These are phyloP conservation scores for Plasmopara muralis DNA, from an alignment of 352 stramenopile genomes.

Conservation along the genomic window DNA sequence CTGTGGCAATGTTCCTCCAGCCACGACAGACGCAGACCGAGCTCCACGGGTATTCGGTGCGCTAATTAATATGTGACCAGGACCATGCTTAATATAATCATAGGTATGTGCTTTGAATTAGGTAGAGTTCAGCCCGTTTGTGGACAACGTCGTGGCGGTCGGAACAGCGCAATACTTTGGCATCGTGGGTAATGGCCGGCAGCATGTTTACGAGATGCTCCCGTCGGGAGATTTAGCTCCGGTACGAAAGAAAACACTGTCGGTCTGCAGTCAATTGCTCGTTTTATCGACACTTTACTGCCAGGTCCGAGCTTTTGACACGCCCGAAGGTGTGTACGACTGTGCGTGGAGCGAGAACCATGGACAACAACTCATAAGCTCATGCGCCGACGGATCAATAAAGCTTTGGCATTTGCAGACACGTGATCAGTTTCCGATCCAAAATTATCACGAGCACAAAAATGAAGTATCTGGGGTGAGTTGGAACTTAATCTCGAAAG, in stretches of 20 bases:
- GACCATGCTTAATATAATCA: not conserved
- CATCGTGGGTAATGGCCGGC: constrained; percentile 87
- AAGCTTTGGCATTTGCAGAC: constrained; percentile 90
- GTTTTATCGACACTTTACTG: not conserved
- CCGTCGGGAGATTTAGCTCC: constrained; percentile 52
- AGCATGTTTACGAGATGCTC: constrained; percentile 77
- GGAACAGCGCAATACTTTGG: constrained; percentile 89
- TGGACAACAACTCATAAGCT: constrained; percentile 79
- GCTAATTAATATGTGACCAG: not conserved
- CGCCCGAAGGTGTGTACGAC: constrained; percentile 85
- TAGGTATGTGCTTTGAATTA: constrained; percentile 14
- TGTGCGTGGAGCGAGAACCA: constrained; percentile 88
- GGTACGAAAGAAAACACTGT: constrained; percentile 19
- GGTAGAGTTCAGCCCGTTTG: constrained; percentile 90
- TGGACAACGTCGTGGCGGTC: constrained; percentile 81
- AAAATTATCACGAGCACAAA: constrained; percentile 82
- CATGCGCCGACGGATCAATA: constrained; percentile 77
- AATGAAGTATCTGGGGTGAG: constrained; percentile 85
- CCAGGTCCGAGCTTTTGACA: constrained; percentile 85
- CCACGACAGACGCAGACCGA: constrained; percentile 50
- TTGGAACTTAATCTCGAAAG: constrained; percentile 87
- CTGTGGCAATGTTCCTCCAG: constrained; percentile 56
- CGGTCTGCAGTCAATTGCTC: not conserved
- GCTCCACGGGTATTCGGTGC: constrained; percentile 63
- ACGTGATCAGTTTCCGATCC: constrained; percentile 82